phyloP scores from a whole-genome alignment of 83 land plant genomes.

The Picea abies region DNA sequence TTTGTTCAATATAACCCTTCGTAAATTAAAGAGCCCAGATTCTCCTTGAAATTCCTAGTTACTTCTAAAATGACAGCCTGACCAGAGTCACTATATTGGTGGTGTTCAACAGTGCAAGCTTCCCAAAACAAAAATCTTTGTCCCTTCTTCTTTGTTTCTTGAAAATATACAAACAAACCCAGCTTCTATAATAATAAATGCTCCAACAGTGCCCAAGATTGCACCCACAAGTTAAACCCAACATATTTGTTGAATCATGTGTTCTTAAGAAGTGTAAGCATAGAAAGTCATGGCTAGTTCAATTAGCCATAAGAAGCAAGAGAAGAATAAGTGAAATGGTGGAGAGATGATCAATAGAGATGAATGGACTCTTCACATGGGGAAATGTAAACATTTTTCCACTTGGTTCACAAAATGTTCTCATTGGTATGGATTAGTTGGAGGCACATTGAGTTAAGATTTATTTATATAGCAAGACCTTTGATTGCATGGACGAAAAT shows the following conservation, averaged over 20 bases:
- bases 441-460: too few species aligned
- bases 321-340: too few species aligned
- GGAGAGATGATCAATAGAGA: too few species aligned
- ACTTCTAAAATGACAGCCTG: slow-evolving; percentile 21
- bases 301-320: too few species aligned
- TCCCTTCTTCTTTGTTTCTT: slow-evolving; percentile 8
- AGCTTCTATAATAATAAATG: slow-evolving; percentile 25
- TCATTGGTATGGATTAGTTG: too few species aligned
- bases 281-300: too few species aligned
- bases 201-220: slow-evolving; percentile 14
- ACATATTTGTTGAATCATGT: not conserved
- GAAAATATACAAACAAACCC: slow-evolving; percentile 17
- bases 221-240: slow-evolving; percentile 6
- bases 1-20: not conserved
- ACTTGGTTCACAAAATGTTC: too few species aligned
- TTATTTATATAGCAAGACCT: too few species aligned
- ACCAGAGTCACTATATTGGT: slow-evolving; percentile 23
- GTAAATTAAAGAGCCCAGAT: slow-evolving; percentile 9
- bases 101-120: slow-evolving; percentile 24
- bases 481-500: too few species aligned
- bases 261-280: too few species aligned
- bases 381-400: too few species aligned
- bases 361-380: too few species aligned
- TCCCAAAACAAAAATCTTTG: not conserved
- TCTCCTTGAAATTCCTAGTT: slow-evolving; percentile 17